Base-by-base conservation (phyloP, 345 rosid genomes). In the Eucalyptus erythrocorys region DNA sequence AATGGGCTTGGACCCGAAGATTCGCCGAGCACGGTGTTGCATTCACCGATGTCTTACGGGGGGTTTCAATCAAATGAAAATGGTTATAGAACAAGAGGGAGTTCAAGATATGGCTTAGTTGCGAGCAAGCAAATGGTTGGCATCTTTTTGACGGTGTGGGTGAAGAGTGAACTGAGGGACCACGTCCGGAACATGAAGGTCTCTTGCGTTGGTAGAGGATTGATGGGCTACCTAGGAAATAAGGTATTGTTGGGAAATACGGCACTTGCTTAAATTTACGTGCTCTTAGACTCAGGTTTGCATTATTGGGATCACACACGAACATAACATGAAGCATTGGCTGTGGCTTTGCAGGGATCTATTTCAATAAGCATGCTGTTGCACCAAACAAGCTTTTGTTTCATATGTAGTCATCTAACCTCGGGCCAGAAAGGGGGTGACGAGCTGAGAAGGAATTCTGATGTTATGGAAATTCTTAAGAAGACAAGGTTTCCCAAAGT, bases 111-210 rank as follows among this genome's bases (percentile, higher is more conserved):
- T 88, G 94, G 97, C 90, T 90, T 96, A 87, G 99, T 97, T 34
- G 98, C 99, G 24, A 96, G 98, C 89, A 97, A 96, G 92, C 99
- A 98, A 88, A 98, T 98, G 99, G 99, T 98, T 85, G 99, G 99
- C 90, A 94, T 98, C 89, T 97, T 97, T 89, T 94, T 98, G 81
- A 98, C 99, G 5, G 91, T 98, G 61, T 98, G 99, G 99, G 99
- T 95, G 90, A 95, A 96, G 91, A 94, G 96, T 59, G 99, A 98
- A 89, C 90, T 98, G 88, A 91, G 94, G 91, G 99, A 98, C 88
- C 94, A 95, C 80, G 98, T 97, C 87, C 95, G 91, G 88, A 97
- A 97, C 95, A 95, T 97, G 96, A 98, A 98, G 92, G 98, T 98
- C 64, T 98, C 99, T 90, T 95, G 99, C 91, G 97, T 98, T 86